Conservation (phyloP, 2,329 filamentous ascomycete species). For the Fusarium sororula region DNA sequence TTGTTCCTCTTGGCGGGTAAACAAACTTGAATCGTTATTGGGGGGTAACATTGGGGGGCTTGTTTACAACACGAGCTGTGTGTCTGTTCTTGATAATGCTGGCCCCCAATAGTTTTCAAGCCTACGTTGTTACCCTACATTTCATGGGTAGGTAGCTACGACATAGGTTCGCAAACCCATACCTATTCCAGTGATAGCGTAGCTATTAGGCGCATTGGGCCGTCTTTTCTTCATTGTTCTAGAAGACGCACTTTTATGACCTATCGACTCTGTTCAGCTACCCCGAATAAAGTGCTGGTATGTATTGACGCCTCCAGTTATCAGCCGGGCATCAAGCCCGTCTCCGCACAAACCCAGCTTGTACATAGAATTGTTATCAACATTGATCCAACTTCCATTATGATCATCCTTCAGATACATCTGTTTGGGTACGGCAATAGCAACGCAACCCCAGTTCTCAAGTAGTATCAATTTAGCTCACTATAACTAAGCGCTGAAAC, state of each 20-base stretch:
- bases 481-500: not conserved
- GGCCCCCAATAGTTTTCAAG: not conserved
- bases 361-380: not conserved
- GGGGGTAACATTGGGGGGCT: not conserved
- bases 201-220: not conserved
- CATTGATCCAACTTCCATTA: not conserved
- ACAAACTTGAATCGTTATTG: not conserved
- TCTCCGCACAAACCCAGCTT: not conserved
- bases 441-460: not conserved
- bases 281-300: not conserved
- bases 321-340: not conserved
- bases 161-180: not conserved
- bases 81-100: not conserved
- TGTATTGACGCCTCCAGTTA: not conserved
- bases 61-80: not conserved
- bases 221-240: slow-evolving; percentile 3
- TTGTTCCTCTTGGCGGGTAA: not conserved
- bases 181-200: not conserved
- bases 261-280: not conserved
- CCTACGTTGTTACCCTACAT: not conserved
- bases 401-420: not conserved
- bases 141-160: not conserved
- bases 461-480: not conserved
- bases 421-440: not conserved
- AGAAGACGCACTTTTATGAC: slow-evolving; percentile 16